A percentile compares a stretch with the other conserved stretches of the same genome.
These are phyloP conservation scores for Leptosphaerulina australis DNA, from an alignment of 2,329 filamentous ascomycete genomes.

Conservation along the genomic window DNA sequence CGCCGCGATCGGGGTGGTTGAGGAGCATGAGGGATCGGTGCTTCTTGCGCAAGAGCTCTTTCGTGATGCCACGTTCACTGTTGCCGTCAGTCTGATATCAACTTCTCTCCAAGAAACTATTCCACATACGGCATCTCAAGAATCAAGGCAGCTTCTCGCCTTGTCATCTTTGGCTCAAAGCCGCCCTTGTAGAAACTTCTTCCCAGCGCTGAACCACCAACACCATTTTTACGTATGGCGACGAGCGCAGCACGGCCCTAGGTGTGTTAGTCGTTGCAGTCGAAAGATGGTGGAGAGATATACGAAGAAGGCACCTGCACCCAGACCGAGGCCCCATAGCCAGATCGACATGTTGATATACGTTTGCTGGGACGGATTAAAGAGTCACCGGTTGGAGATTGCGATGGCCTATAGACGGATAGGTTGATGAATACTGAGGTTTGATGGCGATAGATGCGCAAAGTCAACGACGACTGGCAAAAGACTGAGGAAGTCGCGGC, in stretches of 20 bases:
- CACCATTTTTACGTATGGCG: conserved; percentile 80
- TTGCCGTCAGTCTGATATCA: conserved; percentile 4
- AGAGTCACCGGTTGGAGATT: not conserved
- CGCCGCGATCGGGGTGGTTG: conserved; percentile 97
- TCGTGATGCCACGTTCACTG: conserved; percentile 85
- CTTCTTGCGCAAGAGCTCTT: conserved; percentile 93
- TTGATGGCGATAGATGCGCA: conserved; percentile 8
- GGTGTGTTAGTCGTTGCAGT: not conserved
- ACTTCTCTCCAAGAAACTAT: not conserved
- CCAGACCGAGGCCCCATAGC: conserved; percentile 65
- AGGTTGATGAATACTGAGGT: conserved; percentile 9
- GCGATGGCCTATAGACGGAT: not conserved
- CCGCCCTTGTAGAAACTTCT: conserved; percentile 97
- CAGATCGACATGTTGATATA: conserved; percentile 61
- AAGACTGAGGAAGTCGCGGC: conserved; percentile 31
- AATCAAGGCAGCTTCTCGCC: conserved; percentile 87
- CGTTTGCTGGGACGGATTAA: not conserved
- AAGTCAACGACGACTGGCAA: conserved; percentile 12
- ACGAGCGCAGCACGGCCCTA: conserved; percentile 92
- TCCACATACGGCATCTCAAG: conserved; percentile 81
- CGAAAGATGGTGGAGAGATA: conserved; percentile 23
- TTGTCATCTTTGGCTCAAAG: conserved; percentile 95
- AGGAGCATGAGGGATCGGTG: conserved; percentile 95
- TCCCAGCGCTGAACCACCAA: conserved; percentile 73
- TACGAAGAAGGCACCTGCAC: conserved; percentile 70